phyloP scores from a whole-genome alignment of 2,329 filamentous ascomycete species.

The Fusarium globosum region DNA sequence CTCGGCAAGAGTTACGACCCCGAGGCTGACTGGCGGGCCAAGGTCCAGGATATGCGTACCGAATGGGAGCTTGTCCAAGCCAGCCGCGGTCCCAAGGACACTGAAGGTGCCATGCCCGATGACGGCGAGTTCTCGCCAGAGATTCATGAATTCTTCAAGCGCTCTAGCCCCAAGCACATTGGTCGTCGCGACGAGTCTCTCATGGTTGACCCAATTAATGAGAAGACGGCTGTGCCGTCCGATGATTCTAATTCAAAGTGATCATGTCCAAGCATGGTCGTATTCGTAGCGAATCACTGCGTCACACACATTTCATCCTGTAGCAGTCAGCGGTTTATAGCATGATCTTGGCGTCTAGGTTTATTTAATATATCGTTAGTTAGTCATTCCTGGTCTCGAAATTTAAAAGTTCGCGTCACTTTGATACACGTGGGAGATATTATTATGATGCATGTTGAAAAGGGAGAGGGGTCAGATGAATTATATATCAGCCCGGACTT shows the following conservation, averaged over 20 bases:
- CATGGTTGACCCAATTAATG: conserved; percentile 43
- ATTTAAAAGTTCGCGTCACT: background rate
- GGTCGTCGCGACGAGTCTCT: conserved; percentile 36
- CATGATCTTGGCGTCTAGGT: conserved; percentile 42
- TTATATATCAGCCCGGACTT: background rate
- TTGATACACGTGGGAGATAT: background rate
- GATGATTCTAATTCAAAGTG: conserved; percentile 35
- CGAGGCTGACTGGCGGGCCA: conserved; percentile 82
- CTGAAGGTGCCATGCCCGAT: conserved; percentile 55
- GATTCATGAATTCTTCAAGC: conserved; percentile 66
- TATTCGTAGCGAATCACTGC: background rate
- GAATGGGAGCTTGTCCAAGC: conserved; percentile 69
- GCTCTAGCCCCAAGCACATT: conserved; percentile 49
- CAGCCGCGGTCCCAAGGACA: conserved; percentile 60
- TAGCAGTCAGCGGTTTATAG: conserved; percentile 25
- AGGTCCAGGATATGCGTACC: conserved; percentile 82
- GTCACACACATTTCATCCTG: background rate
- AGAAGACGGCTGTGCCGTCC: conserved; percentile 44
- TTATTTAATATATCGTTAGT: conserved; percentile 10
- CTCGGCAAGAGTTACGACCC: conserved; percentile 86
- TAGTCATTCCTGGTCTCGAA: background rate
- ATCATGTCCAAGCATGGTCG: background rate
- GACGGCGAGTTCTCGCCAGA: conserved; percentile 64
- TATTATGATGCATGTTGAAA: background rate
- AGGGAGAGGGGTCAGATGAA: background rate